These are phyloP conservation scores for Capsicum chinense DNA, from an alignment of 257 asterid species.

Conservation along the genomic window DNA sequence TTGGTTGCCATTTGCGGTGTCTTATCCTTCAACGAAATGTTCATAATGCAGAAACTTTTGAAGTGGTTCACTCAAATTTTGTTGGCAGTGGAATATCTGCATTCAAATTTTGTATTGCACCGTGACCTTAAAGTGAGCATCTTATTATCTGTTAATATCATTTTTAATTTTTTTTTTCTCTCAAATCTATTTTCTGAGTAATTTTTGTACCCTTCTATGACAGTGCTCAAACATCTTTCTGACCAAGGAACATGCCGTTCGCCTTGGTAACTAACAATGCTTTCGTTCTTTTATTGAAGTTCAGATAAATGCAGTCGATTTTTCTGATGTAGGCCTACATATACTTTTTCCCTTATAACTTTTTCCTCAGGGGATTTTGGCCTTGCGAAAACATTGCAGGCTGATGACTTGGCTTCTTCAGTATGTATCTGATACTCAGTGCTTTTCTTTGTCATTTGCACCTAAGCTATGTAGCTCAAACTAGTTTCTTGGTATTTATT, in stretches of 20 bases:
- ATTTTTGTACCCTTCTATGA: constrained; percentile 36
- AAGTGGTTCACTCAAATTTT: constrained; percentile 94
- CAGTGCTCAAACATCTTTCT: constrained; percentile 99
- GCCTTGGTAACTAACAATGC: constrained; percentile 67
- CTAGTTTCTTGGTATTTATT: neutral
- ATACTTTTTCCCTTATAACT: constrained; percentile 26
- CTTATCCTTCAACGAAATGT: constrained; percentile 34
- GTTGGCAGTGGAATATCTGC: constrained; percentile 95
- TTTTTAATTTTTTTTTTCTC: constrained; percentile 12
- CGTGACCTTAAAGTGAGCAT: constrained; percentile 87
- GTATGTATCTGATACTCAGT: constrained; percentile 55
- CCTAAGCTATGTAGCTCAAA: neutral
- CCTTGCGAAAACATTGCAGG: constrained; percentile 95
- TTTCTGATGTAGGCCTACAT: constrained; percentile 25
- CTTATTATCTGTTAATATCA: constrained; percentile 16
- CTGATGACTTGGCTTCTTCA: constrained; percentile 99
- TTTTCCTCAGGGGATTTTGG: constrained; percentile 92
- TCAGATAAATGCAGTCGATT: neutral
- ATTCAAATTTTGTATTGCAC: constrained; percentile 89
- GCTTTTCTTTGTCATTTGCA: constrained; percentile 9
- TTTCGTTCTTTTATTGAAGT: constrained; percentile 28
- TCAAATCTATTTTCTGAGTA: constrained; percentile 31
- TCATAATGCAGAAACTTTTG: constrained; percentile 68
- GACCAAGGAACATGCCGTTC: constrained; percentile 90
- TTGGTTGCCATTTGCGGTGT: neutral